Evolutionary conservation across 192 early-diverging fungal species (phyloP).

Genomic region (Coemansia brasiliensis): DNA sequence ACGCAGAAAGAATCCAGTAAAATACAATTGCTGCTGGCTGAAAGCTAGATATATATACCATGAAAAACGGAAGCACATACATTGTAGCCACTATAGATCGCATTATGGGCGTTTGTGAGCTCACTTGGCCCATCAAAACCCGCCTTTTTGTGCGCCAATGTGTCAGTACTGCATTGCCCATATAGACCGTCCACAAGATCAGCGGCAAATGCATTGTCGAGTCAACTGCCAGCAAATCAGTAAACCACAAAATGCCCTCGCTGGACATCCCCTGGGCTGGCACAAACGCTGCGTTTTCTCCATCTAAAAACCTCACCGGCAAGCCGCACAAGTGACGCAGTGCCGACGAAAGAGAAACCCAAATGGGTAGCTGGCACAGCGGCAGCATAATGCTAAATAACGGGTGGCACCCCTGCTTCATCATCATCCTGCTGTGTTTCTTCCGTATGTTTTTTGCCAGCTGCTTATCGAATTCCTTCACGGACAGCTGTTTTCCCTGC

Average conservation of each 20-base stretch:
- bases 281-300: background rate
- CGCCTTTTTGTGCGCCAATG: background rate
- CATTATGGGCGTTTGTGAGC: background rate
- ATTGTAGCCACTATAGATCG: background rate
- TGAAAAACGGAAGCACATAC: slow-evolving; percentile 7
- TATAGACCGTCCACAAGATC: background rate
- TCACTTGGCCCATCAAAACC: too few species aligned
- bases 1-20: slow-evolving; percentile 36
- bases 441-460: slow-evolving; percentile 2
- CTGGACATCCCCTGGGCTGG: slow-evolving; percentile 24
- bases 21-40: slow-evolving; percentile 27
- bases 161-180: slow-evolving; percentile 20
- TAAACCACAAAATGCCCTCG: slow-evolving; percentile 47
- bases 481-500: slow-evolving; percentile 1
- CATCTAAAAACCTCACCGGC: slow-evolving; percentile 4
- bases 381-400: slow-evolving; percentile 21
- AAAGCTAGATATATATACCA: background rate
- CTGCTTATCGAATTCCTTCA: slow-evolving; percentile 7
- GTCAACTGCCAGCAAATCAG: slow-evolving; percentile 20
- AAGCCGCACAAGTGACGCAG: slow-evolving; percentile 38
- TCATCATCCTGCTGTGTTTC: slow-evolving; percentile 33
- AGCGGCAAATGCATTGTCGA: slow-evolving; percentile 20
- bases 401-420: slow-evolving; percentile 44
- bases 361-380: slow-evolving; percentile 42
- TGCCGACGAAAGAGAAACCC: slow-evolving; percentile 32